A percentile compares a stretch with the other conserved stretches of the same genome.
phyloP scores from a whole-genome alignment of 495 filamentous ascomycete genomes.

The Daldinia loculata region DNA sequence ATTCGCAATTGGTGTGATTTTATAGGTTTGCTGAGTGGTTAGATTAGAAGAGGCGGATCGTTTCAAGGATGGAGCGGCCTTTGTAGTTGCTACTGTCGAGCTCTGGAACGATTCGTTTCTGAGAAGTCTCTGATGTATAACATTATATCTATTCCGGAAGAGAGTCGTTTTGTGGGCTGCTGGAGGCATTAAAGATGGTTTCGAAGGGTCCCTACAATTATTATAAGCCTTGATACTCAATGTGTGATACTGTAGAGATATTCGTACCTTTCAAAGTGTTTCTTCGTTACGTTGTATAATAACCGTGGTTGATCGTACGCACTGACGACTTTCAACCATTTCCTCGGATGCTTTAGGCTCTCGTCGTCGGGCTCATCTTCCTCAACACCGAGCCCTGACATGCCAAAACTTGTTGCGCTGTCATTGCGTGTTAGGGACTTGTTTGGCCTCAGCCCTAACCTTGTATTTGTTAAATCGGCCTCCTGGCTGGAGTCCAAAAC shows the following conservation, averaged over 20 bases:
- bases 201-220: slow-evolving; percentile 60
- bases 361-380: slow-evolving; percentile 70
- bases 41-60: slow-evolving; percentile 64
- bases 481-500: slow-evolving; percentile 51
- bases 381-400: slow-evolving; percentile 66
- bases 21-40: slow-evolving; percentile 71
- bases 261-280: slow-evolving; percentile 81
- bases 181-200: slow-evolving; percentile 79
- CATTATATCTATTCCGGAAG: slow-evolving; percentile 87
- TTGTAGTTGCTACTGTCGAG: slow-evolving; percentile 66
- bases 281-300: slow-evolving; percentile 85
- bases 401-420: slow-evolving; percentile 69
- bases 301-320: slow-evolving; percentile 89
- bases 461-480: slow-evolving; percentile 51
- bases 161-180: slow-evolving; percentile 82
- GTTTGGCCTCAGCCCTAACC: slow-evolving; percentile 55
- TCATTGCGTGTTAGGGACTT: slow-evolving; percentile 58
- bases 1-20: slow-evolving; percentile 92
- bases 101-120: slow-evolving; percentile 93
- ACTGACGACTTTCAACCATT: slow-evolving; percentile 78
- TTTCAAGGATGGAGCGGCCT: slow-evolving; percentile 56
- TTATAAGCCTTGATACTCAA: slow-evolving; percentile 6
- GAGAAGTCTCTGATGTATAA: slow-evolving; percentile 88
- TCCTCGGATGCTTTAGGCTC: slow-evolving; percentile 66
- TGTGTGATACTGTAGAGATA: not conserved